phyloP scores from a whole-genome alignment of 495 filamentous ascomycete species.

The Jackrogersella minutella region DNA sequence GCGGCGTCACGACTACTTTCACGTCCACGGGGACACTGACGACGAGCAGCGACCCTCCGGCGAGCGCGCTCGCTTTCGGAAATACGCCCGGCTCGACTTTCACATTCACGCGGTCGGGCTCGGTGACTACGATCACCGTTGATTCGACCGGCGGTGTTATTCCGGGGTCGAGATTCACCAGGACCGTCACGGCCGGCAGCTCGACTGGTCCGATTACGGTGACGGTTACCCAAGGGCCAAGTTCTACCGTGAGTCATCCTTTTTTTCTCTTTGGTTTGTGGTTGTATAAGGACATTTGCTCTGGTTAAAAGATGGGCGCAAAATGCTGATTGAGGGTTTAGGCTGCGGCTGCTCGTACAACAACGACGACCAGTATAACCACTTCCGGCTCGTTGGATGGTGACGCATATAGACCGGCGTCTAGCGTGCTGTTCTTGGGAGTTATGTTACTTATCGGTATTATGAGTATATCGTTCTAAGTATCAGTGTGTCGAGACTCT shows the following conservation, averaged over 20 bases:
- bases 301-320: background rate
- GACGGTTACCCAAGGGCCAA: constrained; percentile 12
- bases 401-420: background rate
- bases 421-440: background rate
- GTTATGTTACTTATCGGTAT: background rate
- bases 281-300: background rate
- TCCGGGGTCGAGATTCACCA: background rate
- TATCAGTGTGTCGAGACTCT: background rate
- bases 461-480: constrained; percentile 4
- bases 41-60: background rate
- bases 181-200: background rate
- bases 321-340: background rate
- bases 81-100: background rate
- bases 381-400: background rate
- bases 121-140: constrained; percentile 5
- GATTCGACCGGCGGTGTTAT: constrained; percentile 4
- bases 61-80: background rate
- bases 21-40: constrained; percentile 22
- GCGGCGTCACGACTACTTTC: constrained; percentile 1
- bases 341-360: constrained; percentile 11
- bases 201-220: background rate
- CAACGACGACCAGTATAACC: constrained; percentile 9
- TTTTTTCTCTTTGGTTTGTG: background rate
- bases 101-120: constrained; percentile 12
- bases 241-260: constrained; percentile 16